These are phyloP conservation scores for Cryptococcus maquisensis DNA, from an alignment of 1,284 basidiomycete species.

Conservation along the genomic window DNA sequence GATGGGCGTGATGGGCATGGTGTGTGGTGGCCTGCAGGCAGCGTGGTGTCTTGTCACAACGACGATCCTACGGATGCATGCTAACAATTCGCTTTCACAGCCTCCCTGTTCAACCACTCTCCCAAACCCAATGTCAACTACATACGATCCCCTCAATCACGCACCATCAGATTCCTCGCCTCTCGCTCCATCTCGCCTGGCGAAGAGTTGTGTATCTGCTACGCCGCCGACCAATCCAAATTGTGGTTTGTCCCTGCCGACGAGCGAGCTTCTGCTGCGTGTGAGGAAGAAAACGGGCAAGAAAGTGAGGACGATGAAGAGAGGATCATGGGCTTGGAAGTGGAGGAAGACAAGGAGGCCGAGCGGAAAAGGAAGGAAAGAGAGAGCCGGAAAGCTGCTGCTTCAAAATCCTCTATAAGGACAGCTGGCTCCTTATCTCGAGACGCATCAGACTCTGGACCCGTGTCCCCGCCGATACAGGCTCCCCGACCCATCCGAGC, in stretches of 20 bases:
- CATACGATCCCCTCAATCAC: conserved; percentile 23
- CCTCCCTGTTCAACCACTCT: conserved; percentile 50
- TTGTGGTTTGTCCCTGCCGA: conserved; percentile 41
- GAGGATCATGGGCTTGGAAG: background rate
- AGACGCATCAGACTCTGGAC: background rate
- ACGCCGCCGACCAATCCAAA: conserved; percentile 45
- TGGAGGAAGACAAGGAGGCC: conserved; percentile 3
- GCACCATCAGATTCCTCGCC: conserved; percentile 38
- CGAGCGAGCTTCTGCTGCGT: background rate
- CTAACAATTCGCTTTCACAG: conserved; percentile 16
- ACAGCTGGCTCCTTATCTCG: too few relatives aligned
- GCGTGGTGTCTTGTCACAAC: background rate
- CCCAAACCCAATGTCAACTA: conserved; percentile 47
- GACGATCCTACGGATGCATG: too few relatives aligned
- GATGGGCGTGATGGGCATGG: background rate
- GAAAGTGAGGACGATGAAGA: conserved; percentile 3
- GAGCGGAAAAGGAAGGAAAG: background rate
- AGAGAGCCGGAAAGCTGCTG: background rate
- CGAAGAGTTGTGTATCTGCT: conserved; percentile 47
- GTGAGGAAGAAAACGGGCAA: background rate
- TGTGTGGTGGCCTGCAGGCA: background rate
- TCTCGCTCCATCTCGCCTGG: conserved; percentile 24
- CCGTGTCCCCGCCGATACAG: background rate
- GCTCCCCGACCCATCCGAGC: conserved; percentile 1
- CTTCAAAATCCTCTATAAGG: background rate